Conservation (phyloP, 1,284 basidiomycete genomes). For the Ceratobasidium sp. region DNA sequence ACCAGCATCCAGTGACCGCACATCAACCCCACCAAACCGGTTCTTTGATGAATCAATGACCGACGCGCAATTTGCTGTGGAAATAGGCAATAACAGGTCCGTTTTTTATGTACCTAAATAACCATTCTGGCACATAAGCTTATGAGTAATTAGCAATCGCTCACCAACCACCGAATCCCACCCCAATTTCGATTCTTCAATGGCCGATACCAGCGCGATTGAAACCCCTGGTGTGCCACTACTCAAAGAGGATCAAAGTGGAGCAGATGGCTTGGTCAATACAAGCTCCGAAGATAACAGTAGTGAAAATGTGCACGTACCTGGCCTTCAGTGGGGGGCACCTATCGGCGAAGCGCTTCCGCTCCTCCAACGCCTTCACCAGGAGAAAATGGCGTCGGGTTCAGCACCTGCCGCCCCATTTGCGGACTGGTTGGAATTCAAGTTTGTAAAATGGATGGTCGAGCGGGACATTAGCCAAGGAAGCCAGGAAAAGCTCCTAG, state of each 20-base stretch:
- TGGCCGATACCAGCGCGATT: no score
- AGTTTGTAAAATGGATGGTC: slow-evolving; percentile 26
- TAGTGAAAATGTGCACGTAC: background rate
- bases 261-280: no score
- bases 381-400: background rate
- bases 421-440: slow-evolving; percentile 8
- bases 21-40: background rate
- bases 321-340: background rate
- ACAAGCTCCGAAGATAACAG: no score
- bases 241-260: no score
- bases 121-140: no score
- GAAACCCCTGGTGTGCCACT: no score
- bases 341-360: background rate
- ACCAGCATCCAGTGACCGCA: background rate
- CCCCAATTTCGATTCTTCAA: no score
- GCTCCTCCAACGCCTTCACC: background rate
- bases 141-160: no score
- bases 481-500: background rate
- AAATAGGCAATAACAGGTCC: background rate
- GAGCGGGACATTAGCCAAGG: background rate
- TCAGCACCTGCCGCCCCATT: background rate
- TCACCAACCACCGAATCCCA: no score
- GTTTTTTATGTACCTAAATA: no score
- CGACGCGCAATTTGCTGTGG: background rate
- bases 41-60: no score